Conservation (phyloP, 805 yeast genomes). For the Trichomonascus vanleenenianus region DNA sequence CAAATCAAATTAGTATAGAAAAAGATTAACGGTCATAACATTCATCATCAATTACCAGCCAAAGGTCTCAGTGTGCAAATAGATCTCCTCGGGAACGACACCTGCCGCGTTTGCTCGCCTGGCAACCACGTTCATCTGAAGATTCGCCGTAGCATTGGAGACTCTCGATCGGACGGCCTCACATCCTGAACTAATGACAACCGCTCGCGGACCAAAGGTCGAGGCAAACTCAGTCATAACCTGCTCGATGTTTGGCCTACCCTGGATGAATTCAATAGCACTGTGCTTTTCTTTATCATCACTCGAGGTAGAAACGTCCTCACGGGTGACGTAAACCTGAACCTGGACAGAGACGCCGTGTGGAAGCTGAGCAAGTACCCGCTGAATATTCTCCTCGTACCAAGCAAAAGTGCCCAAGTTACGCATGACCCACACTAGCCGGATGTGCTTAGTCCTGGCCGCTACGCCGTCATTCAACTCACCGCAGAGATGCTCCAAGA, state of each 20-base stretch:
- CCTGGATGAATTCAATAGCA: neutral
- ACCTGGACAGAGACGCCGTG: neutral
- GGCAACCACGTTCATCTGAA: neutral
- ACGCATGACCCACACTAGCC: slow-evolving; percentile 14
- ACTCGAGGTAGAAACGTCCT: neutral
- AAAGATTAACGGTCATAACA: no score
- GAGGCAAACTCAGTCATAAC: neutral
- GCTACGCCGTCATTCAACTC: neutral
- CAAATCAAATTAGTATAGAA: no score
- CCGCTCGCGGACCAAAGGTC: neutral
- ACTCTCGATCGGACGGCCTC: neutral
- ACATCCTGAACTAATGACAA: slow-evolving; percentile 4
- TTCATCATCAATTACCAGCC: slow-evolving; percentile 1
- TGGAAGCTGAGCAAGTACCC: slow-evolving; percentile 3
- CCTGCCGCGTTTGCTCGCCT: neutral
- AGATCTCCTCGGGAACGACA: neutral
- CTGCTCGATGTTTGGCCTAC: neutral
- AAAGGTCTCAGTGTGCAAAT: slow-evolving; percentile 4
- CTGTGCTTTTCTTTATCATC: neutral
- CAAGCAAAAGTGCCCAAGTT: slow-evolving; percentile 6
- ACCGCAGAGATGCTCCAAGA: slow-evolving; percentile 5
- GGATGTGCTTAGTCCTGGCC: slow-evolving; percentile 1
- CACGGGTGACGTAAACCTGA: slow-evolving; percentile 1
- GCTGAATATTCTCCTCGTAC: slow-evolving; percentile 8
- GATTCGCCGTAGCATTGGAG: neutral